phyloP scores from a whole-genome alignment of 805 yeast species.

The Saccharomyces paradoxus region DNA sequence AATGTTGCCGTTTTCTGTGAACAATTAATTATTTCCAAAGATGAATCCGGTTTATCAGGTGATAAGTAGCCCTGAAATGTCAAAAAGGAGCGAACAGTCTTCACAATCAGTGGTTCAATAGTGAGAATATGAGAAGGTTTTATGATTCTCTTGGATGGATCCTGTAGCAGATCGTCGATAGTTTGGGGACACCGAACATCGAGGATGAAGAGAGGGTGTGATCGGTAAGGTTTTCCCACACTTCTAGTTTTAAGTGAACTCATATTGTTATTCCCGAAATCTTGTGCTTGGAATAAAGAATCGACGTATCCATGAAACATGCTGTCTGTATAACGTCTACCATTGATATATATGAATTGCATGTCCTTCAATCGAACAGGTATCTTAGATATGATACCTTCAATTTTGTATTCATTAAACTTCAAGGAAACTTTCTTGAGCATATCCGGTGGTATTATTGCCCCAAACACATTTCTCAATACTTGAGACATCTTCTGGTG shows the following conservation, averaged over 20 bases:
- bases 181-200: conserved; percentile 23
- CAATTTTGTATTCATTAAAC: conserved; percentile 21
- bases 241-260: conserved; percentile 10
- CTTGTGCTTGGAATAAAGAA: conserved; percentile 17
- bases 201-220: conserved; percentile 35
- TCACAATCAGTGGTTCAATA: conserved; percentile 28
- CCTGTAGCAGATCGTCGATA: conserved; percentile 35
- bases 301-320: conserved; percentile 10
- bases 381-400: conserved; percentile 34
- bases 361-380: conserved; percentile 31
- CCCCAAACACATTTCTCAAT: conserved; percentile 11
- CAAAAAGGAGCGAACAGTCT: conserved; percentile 27
- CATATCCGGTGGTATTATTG: conserved; percentile 10
- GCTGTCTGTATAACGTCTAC: conserved; percentile 26
- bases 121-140: conserved; percentile 21
- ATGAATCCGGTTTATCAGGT: background rate
- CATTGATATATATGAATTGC: conserved; percentile 43
- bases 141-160: conserved; percentile 31
- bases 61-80: conserved; percentile 16
- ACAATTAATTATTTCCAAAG: background rate
- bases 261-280: conserved; percentile 8
- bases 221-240: conserved; percentile 30
- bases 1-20: background rate
- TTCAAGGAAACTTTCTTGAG: conserved; percentile 15
- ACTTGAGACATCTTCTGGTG: conserved; percentile 1